Evolutionary conservation across 1,284 basidiomycete genomes (phyloP).

Genomic region (Tilletia setariae): DNA sequence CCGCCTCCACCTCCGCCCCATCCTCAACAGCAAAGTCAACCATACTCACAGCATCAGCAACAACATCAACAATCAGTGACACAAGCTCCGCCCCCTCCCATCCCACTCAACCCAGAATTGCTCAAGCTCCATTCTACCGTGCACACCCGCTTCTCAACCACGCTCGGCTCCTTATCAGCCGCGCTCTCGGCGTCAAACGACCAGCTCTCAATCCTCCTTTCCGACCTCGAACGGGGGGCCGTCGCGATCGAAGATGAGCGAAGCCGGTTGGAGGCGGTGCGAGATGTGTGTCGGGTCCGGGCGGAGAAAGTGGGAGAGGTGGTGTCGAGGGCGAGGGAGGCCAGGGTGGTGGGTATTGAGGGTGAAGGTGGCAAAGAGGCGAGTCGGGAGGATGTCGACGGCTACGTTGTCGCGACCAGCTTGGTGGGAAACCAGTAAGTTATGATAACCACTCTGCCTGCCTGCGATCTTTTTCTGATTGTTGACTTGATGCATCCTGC

Average conservation of each 20-base stretch:
- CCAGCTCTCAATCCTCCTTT: constrained; percentile 72
- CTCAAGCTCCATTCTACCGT: constrained; percentile 77
- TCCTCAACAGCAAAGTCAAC: constrained; percentile 16
- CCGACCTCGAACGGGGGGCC: constrained; percentile 79
- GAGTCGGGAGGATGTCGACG: constrained; percentile 31
- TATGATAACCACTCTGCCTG: background rate
- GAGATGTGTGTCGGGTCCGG: constrained; percentile 80
- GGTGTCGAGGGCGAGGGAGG: constrained; percentile 66
- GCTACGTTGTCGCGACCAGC: constrained; percentile 40
- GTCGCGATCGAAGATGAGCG: constrained; percentile 94
- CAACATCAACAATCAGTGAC: constrained; percentile 14
- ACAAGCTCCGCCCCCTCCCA: constrained; percentile 61
- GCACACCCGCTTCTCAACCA: constrained; percentile 69
- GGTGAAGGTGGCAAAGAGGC: constrained; percentile 28
- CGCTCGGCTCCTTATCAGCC: constrained; percentile 67
- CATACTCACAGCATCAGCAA: constrained; percentile 16
- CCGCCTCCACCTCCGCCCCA: constrained; percentile 9
- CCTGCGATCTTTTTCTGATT: background rate
- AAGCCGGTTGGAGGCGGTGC: constrained; percentile 88
- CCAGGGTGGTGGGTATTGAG: constrained; percentile 61
- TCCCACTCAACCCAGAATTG: constrained; percentile 73
- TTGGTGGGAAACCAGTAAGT: constrained; percentile 47
- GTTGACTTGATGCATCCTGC: no score
- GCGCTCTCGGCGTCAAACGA: constrained; percentile 69
- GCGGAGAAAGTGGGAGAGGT: constrained; percentile 66